These are phyloP conservation scores for Albizia julibrissin DNA, from an alignment of 306 rosid species.

Conservation along the genomic window DNA sequence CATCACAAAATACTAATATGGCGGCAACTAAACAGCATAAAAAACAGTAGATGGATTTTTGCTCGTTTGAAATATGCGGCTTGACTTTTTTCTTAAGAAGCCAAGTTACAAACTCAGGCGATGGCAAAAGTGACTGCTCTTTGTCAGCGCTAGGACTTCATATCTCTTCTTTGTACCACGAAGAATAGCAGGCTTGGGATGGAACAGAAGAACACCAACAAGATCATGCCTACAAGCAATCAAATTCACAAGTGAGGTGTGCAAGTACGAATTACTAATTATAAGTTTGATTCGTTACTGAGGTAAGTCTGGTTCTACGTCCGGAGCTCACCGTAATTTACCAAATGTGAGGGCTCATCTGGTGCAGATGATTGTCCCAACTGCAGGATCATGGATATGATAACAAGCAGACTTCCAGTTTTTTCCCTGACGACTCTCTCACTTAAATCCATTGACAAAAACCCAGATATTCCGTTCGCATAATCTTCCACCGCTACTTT, in stretches of 20 bases:
- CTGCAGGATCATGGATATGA: slow-evolving; percentile 51
- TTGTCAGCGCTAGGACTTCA: slow-evolving; percentile 35
- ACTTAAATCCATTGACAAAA: slow-evolving; percentile 55
- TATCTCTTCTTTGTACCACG: slow-evolving; percentile 41
- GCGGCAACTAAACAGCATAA: background rate
- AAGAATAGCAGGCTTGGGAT: slow-evolving; percentile 50
- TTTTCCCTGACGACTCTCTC: slow-evolving; percentile 59
- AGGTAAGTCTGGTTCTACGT: background rate
- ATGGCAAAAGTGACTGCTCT: background rate
- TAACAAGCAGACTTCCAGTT: slow-evolving; percentile 53
- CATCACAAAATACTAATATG: background rate
- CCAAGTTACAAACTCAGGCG: background rate
- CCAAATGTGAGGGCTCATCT: slow-evolving; percentile 24
- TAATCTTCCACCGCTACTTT: slow-evolving; percentile 49
- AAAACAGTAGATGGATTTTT: background rate
- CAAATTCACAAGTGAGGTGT: background rate
- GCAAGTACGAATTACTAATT: background rate
- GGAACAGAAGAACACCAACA: slow-evolving; percentile 49
- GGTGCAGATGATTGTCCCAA: slow-evolving; percentile 32
- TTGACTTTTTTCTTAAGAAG: background rate
- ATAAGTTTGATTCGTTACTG: background rate
- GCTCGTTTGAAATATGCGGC: background rate
- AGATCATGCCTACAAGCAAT: slow-evolving; percentile 46
- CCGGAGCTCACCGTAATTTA: slow-evolving; percentile 41
- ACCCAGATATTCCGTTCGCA: slow-evolving; percentile 37